phyloP scores from a whole-genome alignment of 148 eudicot species.

The Spergularia bocconei region DNA sequence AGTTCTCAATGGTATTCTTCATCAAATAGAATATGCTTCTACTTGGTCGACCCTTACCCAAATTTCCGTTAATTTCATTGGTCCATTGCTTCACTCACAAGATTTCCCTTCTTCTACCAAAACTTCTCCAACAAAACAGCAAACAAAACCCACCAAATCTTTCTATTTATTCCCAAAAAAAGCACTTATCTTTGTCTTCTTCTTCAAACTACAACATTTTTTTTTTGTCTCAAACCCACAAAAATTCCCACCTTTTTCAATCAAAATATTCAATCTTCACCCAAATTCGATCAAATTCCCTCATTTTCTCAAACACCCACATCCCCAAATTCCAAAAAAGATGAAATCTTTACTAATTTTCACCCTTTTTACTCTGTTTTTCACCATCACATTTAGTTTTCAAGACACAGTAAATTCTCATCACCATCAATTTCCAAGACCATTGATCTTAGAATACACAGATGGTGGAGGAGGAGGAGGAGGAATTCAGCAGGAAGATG shows the following conservation, averaged over 20 bases:
- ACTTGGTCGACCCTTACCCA: neutral
- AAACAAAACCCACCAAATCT: neutral
- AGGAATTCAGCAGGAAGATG: slow-evolving; percentile 19
- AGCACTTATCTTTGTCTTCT: neutral
- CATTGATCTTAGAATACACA: slow-evolving; percentile 47
- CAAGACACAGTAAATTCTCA: slow-evolving; percentile 31
- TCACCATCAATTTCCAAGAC: slow-evolving; percentile 45
- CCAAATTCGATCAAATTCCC: neutral
- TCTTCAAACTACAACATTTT: neutral
- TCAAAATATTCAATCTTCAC: neutral
- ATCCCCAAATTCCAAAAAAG: neutral
- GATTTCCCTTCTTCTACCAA: slow-evolving; percentile 10
- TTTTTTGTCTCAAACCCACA: neutral
- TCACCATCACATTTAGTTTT: slow-evolving; percentile 14
- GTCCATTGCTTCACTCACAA: slow-evolving; percentile 7
- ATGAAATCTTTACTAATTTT: slow-evolving; percentile 21
- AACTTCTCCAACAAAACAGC: neutral
- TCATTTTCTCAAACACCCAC: slow-evolving; percentile 16
- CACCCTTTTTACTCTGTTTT: slow-evolving; percentile 30
- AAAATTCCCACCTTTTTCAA: neutral
- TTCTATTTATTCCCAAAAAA: neutral
- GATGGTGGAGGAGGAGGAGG: slow-evolving; percentile 25
- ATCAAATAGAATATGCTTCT: slow-evolving; percentile 2
- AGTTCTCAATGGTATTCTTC: neutral
- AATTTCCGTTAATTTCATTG: neutral